Conservation (phyloP, 768 basidiomycete species). For the Cubamyces lactineus region DNA sequence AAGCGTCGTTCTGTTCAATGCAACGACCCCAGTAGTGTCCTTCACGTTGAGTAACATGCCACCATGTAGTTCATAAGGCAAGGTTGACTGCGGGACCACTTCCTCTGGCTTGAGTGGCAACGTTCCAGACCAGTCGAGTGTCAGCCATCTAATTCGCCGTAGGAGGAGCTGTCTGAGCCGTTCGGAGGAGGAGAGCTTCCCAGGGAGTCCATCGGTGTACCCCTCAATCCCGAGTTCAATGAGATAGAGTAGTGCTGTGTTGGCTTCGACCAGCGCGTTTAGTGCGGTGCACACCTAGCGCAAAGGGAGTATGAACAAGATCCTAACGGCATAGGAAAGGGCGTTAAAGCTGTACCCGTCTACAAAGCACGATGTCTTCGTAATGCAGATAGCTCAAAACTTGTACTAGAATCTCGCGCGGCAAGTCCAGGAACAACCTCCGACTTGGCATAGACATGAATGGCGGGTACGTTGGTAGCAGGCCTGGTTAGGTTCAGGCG, state of each 20-base stretch:
- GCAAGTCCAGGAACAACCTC: conserved; percentile 19
- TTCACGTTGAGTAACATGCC: conserved; percentile 54
- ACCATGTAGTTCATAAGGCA: conserved; percentile 62
- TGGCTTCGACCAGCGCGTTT: conserved; percentile 23
- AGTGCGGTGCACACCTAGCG: conserved; percentile 33
- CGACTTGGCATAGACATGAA: no score
- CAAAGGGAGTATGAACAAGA: no score
- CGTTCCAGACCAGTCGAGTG: conserved; percentile 33
- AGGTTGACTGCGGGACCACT: conserved; percentile 41
- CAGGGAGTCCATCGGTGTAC: conserved; percentile 25
- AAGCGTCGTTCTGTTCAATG: conserved; percentile 32
- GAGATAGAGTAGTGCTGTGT: conserved; percentile 33
- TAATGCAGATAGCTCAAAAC: conserved; percentile 23
- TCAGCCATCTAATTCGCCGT: conserved; percentile 42
- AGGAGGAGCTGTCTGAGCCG: conserved; percentile 39
- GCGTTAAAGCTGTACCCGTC: conserved; percentile 1
- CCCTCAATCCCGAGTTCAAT: conserved; percentile 37
- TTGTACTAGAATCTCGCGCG: conserved; percentile 24
- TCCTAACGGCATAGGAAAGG: no score
- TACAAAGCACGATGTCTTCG: conserved; percentile 16
- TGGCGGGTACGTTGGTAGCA: no score
- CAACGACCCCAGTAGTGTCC: conserved; percentile 13
- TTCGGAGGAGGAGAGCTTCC: conserved; percentile 28
- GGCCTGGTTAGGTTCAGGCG: no score
- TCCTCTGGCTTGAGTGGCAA: conserved; percentile 26